These are phyloP conservation scores for Clavispora asparagi DNA, from an alignment of 805 yeast genomes.

Conservation along the genomic window DNA sequence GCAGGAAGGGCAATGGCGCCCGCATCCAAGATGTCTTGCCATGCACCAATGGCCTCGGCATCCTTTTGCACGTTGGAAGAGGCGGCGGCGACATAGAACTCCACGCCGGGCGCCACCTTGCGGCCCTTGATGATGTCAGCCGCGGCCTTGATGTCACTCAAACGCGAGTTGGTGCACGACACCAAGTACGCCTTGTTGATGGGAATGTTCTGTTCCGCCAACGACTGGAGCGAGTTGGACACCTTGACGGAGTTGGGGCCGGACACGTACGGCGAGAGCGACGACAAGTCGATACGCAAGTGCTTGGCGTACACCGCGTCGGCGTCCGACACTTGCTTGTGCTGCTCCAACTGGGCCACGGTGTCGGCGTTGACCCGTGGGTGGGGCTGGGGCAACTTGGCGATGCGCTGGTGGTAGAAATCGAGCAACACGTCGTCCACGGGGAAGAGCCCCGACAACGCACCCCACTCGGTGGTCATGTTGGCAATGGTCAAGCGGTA, in stretches of 20 bases:
- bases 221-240: constrained; percentile 69
- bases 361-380: constrained; percentile 72
- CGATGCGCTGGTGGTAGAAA: constrained; percentile 68
- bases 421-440: constrained; percentile 73
- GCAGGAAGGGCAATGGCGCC: constrained; percentile 96
- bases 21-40: constrained; percentile 84
- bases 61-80: constrained; percentile 88
- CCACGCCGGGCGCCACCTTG: constrained; percentile 83
- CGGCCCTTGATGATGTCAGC: constrained; percentile 80
- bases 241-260: constrained; percentile 98
- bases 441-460: constrained; percentile 92
- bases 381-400: constrained; percentile 62
- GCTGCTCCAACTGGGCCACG: constrained; percentile 46
- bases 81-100: constrained; percentile 97
- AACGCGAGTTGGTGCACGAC: constrained; percentile 95
- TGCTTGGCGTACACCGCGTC: constrained; percentile 89
- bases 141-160: constrained; percentile 90
- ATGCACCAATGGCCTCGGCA: constrained; percentile 87
- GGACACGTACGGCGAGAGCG: constrained; percentile 82
- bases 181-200: constrained; percentile 94
- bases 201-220: constrained; percentile 66
- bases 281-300: constrained; percentile 69
- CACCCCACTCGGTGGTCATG: constrained; percentile 42
- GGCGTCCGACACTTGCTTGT: constrained; percentile 50
- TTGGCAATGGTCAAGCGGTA: constrained; percentile 18